Percentiles rank a stretch among this genome's conserved stretches.
These are phyloP conservation scores for Medicago arabica DNA, from an alignment of 306 rosid genomes.

Conservation along the genomic window DNA sequence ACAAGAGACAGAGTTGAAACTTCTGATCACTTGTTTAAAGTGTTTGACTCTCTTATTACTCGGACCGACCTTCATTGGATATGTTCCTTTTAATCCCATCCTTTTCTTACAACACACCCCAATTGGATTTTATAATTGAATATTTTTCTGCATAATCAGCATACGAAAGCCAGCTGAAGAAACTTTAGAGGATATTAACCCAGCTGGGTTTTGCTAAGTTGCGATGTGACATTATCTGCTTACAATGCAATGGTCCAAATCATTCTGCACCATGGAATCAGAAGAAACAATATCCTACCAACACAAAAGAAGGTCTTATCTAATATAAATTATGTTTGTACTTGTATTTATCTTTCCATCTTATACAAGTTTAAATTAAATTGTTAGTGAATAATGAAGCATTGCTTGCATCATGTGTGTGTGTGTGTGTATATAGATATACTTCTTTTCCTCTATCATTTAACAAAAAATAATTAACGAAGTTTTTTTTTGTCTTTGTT, in stretches of 20 bases:
- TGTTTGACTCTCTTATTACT: not conserved
- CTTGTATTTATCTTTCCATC: not conserved
- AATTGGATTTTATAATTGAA: conserved; percentile 27
- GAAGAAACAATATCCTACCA: conserved; percentile 16
- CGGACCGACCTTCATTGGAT: not conserved
- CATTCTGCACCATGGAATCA: conserved; percentile 32
- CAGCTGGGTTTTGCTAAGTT: conserved; percentile 35
- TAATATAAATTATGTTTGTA: conserved; percentile 1
- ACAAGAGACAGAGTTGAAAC: not conserved
- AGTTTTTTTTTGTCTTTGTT: not conserved
- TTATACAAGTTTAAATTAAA: not conserved
- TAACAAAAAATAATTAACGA: too few relatives aligned
- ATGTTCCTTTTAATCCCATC: conserved; percentile 4
- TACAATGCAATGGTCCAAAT: conserved; percentile 31
- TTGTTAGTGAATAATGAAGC: not conserved
- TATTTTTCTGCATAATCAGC: conserved; percentile 9
- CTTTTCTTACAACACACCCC: not conserved
- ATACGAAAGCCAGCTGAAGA: conserved; percentile 38
- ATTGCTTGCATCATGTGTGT: conserved; percentile 32
- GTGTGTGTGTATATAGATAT: too few relatives aligned
- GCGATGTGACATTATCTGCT: conserved; percentile 35
- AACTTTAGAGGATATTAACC: conserved; percentile 21
- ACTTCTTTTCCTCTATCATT: not conserved
- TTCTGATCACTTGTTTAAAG: not conserved
- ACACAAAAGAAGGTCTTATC: conserved; percentile 34